Percentiles rank a stretch among this genome's conserved stretches.
These are phyloP conservation scores for Phalaenopsis equestris DNA, from an alignment of 106 monocot species.

Conservation along the genomic window DNA sequence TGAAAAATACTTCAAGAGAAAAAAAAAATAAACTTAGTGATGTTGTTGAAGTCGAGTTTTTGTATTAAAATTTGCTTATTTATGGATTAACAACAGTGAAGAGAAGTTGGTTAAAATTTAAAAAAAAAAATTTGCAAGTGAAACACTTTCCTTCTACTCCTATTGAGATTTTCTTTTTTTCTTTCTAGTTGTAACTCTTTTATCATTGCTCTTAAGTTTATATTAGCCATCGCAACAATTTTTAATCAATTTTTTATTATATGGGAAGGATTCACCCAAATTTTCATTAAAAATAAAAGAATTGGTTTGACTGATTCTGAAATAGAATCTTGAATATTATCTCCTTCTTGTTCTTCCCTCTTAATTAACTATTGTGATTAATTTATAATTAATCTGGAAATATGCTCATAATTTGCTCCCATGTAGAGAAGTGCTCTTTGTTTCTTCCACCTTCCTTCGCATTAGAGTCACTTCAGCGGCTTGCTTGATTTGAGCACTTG, in stretches of 20 bases:
- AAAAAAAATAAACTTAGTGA: too few relatives aligned
- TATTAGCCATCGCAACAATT: background rate
- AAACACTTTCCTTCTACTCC: too few relatives aligned
- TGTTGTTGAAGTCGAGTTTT: too few relatives aligned
- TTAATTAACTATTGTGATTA: background rate
- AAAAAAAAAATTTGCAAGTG: too few relatives aligned
- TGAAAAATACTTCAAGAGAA: too few relatives aligned
- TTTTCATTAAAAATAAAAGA: background rate
- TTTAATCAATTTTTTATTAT: background rate
- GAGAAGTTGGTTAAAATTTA: too few relatives aligned
- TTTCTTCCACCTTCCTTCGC: background rate
- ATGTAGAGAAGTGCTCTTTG: background rate
- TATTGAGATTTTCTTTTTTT: too few relatives aligned
- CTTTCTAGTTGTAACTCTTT: background rate
- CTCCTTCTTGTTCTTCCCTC: background rate
- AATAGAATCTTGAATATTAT: background rate
- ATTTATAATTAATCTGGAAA: background rate
- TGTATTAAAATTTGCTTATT: too few relatives aligned
- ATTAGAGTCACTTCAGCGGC: background rate
- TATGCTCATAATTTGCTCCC: background rate
- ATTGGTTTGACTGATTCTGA: too few relatives aligned
- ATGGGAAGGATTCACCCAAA: background rate
- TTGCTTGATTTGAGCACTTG: background rate
- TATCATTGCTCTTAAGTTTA: background rate
- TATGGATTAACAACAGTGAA: too few relatives aligned